phyloP scores from a whole-genome alignment of 129 eudicot genomes.

The Logfia minima region DNA sequence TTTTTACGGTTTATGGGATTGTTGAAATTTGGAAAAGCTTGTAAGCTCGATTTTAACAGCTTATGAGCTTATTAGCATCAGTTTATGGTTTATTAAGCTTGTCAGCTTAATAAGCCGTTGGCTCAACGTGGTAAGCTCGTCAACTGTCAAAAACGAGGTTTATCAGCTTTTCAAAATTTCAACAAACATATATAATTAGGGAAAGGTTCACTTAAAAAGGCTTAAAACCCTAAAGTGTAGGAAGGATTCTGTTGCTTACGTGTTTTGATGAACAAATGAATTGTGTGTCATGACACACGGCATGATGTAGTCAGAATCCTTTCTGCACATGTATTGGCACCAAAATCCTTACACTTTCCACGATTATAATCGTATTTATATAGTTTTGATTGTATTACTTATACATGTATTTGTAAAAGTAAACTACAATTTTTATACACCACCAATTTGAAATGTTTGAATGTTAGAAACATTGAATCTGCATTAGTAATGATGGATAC shows the following conservation, averaged over 20 bases:
- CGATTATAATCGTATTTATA: too few relatives aligned
- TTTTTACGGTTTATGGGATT: not conserved
- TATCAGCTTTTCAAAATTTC: too few relatives aligned
- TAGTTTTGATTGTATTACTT: too few relatives aligned
- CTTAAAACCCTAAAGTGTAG: not conserved
- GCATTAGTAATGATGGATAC: not conserved
- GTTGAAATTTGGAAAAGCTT: not conserved
- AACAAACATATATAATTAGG: not conserved
- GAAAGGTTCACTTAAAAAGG: not conserved
- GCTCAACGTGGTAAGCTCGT: too few relatives aligned
- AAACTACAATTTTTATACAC: not conserved
- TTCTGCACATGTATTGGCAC: not conserved
- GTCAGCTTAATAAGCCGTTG: too few relatives aligned
- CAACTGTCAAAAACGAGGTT: too few relatives aligned
- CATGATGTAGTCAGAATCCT: not conserved
- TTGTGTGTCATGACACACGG: not conserved
- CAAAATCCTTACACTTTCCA: not conserved
- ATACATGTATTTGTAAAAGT: not conserved
- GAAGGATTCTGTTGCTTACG: not conserved
- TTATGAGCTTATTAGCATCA: not conserved
- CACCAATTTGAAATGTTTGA: not conserved
- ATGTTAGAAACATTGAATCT: not conserved
- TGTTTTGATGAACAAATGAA: not conserved
- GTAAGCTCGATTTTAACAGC: not conserved
- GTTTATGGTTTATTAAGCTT: not conserved